A percentile compares a stretch with the other conserved stretches of the same genome.
phyloP scores from a whole-genome alignment of 1,139 yeast genomes.

The Geotrichum restrictum region DNA sequence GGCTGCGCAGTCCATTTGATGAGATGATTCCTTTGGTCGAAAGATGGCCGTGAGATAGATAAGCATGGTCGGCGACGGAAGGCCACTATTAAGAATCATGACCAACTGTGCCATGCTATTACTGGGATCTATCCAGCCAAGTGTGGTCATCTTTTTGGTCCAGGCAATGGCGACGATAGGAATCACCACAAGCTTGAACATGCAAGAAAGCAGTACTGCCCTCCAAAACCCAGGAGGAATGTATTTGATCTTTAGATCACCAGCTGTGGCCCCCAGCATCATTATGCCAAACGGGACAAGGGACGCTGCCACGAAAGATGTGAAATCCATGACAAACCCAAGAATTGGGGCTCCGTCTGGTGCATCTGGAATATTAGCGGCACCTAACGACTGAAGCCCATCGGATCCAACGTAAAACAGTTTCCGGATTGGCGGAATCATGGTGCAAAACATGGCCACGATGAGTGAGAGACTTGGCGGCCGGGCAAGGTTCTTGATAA shows the following conservation, averaged over 20 bases:
- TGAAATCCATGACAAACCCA: conserved; percentile 75
- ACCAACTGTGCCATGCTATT: conserved; percentile 65
- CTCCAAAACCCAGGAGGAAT: conserved; percentile 74
- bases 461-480: conserved; percentile 69
- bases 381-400: conserved; percentile 24
- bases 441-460: conserved; percentile 58
- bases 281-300: conserved; percentile 83
- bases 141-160: conserved; percentile 46
- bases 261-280: conserved; percentile 79
- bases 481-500: conserved; percentile 57
- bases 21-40: conserved; percentile 54
- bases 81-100: conserved; percentile 68
- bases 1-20: conserved; percentile 83
- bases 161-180: conserved; percentile 63
- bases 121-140: conserved; percentile 49
- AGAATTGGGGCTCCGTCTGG: conserved; percentile 83
- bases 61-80: conserved; percentile 83
- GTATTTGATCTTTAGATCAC: conserved; percentile 57
- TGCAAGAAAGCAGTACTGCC: conserved; percentile 45
- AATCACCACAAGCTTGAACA: conserved; percentile 49
- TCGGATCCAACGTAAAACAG: conserved; percentile 52
- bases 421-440: conserved; percentile 85
- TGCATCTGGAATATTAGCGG: conserved; percentile 53
- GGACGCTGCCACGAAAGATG: conserved; percentile 77
- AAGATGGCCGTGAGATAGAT: conserved; percentile 82